Base-by-base conservation (phyloP, 2,329 filamentous ascomycete species). In the Colletotrichum abscissum region DNA sequence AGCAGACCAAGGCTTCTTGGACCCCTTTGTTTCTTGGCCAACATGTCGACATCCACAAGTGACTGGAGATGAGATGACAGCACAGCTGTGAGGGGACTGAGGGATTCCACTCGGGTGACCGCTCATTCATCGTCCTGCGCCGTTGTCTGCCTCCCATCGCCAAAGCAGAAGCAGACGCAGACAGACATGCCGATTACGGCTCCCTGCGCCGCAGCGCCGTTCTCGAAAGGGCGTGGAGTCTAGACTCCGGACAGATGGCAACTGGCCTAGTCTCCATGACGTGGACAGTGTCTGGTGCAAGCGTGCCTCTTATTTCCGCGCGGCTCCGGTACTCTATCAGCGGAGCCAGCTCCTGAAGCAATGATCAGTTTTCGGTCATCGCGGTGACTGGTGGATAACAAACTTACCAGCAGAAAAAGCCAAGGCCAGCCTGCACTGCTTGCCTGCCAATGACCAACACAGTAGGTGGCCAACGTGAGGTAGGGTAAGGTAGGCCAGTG, bases 331-430 rank as follows among this genome's bases (percentile, higher is more conserved):
- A 16, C 60, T 56, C 55, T 52, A n/a, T 62, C 67, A 62, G 67
- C 70, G 67, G 60, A 70, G 55, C 57, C 69, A 9, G 30, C 38
- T n/a, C 4, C 57, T 28, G 46, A 38, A 57, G 67, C 67, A 46
- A 57, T 49, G 55, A 65, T 65, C 46, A 70, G 46, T 60, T 63
- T 55, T 60, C 55, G 67, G 70, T 55, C 70, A 19, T 28, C 12
- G 55, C 56, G 67, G 60, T 33, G 62, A 54, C 46, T 19, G 22
- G 46, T 35, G 28, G 28, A 35, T 55, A 16, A 12, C 28, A 22
- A 26, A n/a, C 30, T 55, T 63, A 63, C 14, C 28, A 49, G 19
- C 42, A 49, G 19, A 49, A 22, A 49, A 4, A 4, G 42, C 19
- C 42, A 11, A 49, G 42, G 19, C 42, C 16, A 49, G 42, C 19